Base-by-base conservation (phyloP, 2,329 filamentous ascomycete species). In the Cryphonectria parasitica region DNA sequence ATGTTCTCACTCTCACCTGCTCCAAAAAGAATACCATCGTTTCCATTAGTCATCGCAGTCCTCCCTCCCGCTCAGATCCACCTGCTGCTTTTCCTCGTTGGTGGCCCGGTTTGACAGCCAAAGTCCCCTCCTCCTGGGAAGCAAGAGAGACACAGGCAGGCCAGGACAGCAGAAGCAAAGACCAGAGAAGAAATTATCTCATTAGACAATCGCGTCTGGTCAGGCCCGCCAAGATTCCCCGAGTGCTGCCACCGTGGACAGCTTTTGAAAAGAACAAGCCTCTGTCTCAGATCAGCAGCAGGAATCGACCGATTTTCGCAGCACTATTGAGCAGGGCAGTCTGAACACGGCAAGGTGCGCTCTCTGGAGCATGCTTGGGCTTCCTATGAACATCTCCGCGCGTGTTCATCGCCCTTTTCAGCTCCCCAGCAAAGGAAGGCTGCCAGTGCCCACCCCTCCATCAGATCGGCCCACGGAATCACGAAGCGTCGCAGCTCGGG, bases 231-330 rank as follows among this genome's bases (percentile, higher is more conserved):
- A 65, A 66, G 67, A 62, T 66, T 68, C 60, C 68, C 63, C 19
- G 34, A 25, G n/a, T 49, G 45, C 22, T 49, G 45, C 45, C 63
- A 54, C 28, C 17, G 25, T 63, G 41, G 63, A 43, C 45, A 52
- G 52, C 17, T 49, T 13, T n/a, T 60, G 25, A 41, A 66, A 68
- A 72, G 10, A 63, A 64, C 58, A 72, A 70, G 65, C 64, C 36
- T 39, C 36, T 72, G 71, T 72, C 71, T 72, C 71, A 72, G 65
- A 62, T 49, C 65, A 70, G 66, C 65, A 65, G 54, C 34, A 65
- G 34, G n/a, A 22, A 64, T 52, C 63, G 43, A 49, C 62, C 68
- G 66, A 52, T 28, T 68, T 25, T 22, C 19, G 31, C 39, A 62
- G 19, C 22, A 58, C 41, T 54, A 56, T 13, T 52, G 41, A 25